phyloP scores from a whole-genome alignment of 176 grass and related monocot species.

The Lolium perenne region DNA sequence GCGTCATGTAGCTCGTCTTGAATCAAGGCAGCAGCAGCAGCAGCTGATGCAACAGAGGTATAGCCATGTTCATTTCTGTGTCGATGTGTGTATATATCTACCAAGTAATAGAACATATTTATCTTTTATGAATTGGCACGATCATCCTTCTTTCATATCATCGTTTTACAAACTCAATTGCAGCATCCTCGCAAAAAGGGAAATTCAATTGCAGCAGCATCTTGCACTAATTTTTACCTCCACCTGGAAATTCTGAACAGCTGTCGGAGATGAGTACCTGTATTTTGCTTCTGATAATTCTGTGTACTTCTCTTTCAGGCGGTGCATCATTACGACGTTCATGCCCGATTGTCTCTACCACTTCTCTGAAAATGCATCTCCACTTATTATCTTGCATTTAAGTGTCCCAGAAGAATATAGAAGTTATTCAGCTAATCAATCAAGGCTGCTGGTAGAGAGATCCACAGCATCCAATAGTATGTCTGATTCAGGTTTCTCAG shows the following conservation, averaged over 20 bases:
- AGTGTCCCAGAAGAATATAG: conserved; percentile 41
- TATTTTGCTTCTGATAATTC: conserved; percentile 13
- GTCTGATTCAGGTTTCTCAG: conserved; percentile 65
- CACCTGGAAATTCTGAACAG: neutral
- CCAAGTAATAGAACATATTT: neutral
- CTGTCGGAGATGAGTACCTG: neutral
- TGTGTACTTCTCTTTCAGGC: conserved; percentile 31
- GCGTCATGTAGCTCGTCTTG: conserved; percentile 48
- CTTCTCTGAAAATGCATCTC: conserved; percentile 28
- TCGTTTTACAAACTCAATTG: conserved; percentile 6
- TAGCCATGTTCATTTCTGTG: neutral
- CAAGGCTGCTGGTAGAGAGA: conserved; percentile 38
- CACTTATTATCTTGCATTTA: conserved; percentile 15
- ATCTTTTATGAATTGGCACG: conserved; percentile 6
- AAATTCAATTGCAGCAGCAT: conserved; percentile 10
- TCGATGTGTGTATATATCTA: neutral
- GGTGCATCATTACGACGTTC: conserved; percentile 22
- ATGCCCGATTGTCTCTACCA: conserved; percentile 28
- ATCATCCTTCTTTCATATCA: conserved; percentile 1
- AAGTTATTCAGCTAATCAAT: conserved; percentile 43
- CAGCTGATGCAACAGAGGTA: conserved; percentile 58
- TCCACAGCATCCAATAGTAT: conserved; percentile 39
- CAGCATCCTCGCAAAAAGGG: neutral
- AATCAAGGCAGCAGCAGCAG: conserved; percentile 55
- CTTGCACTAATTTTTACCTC: conserved; percentile 8